Base-by-base conservation (phyloP, 177 flowering plant genomes). In the Vitis hybrid region DNA sequence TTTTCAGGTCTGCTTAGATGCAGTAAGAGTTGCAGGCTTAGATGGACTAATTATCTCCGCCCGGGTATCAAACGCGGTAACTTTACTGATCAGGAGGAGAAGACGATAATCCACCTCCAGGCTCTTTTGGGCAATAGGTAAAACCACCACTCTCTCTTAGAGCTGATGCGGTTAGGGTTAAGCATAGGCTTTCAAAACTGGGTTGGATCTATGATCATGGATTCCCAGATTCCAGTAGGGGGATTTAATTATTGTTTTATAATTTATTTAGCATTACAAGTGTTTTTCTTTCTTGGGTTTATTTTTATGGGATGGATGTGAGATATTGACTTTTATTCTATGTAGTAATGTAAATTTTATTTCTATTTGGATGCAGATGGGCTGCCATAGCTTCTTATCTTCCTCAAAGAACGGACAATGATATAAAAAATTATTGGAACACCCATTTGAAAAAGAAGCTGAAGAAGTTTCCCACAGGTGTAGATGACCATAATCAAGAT, bases 1-100 rank as follows among this genome's bases (percentile, higher is more conserved):
- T 72, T 39, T 56, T 65, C 83, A 91, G 94, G 97, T 12, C 78
- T 91, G 86, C 84, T 77, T 2, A 79, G 97, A 74, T 91, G 97
- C 83, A 88, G 92, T 45, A 91, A 89, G 77, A 89, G 93, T 72
- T 90, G 93, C 78, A 76, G 93, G 67, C 88, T 91, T 5, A 74
- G 97, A 72, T 91, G 97, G 97, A 91, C 92, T 51, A 91, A 91
- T 70, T 91, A 91, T 79, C 97, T 91, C 56, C 78, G 97, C 51
- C 97, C 97, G 0, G 97, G 97, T 8, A 91, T 91, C 77, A 88
- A 81, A 53, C 85, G 92, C 15, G 97, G 97, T 14, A 83, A 83
- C 77, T 91, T 91, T 78, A 84, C 91, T 39, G 92, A 88, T 60
- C 87, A 88, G 58, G 97, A 91, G 65, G 97, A 91, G 81, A 88